Conservation (phyloP, 2,329 filamentous ascomycete genomes). For the Aspergillus phoenicis region DNA sequence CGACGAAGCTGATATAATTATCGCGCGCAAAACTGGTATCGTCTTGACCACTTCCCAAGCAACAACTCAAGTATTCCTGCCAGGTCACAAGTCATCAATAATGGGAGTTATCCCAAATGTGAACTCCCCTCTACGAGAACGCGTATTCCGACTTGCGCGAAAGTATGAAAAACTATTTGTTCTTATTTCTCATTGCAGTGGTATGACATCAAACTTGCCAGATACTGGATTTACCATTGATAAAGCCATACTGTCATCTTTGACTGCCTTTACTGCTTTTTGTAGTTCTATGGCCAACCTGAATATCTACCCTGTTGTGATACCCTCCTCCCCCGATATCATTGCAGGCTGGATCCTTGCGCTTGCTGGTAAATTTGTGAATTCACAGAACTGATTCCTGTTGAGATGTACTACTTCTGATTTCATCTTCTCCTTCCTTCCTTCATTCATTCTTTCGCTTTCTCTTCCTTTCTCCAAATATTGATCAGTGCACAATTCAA, state of each 20-base stretch:
- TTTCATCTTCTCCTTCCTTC: neutral
- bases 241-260: constrained; percentile 17
- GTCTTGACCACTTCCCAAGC: constrained; percentile 72
- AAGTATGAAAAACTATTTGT: constrained; percentile 71
- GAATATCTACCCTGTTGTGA: constrained; percentile 19
- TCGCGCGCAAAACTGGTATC: constrained; percentile 70
- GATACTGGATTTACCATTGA: constrained; percentile 20
- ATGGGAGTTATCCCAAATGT: constrained; percentile 21
- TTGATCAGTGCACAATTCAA: no score
- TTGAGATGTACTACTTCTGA: no score
- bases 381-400: neutral
- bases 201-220: constrained; percentile 21
- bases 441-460: no score
- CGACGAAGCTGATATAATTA: constrained; percentile 64
- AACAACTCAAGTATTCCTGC: constrained; percentile 70
- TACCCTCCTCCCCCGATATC: constrained; percentile 33
- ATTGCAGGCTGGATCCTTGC: constrained; percentile 60
- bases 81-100: constrained; percentile 53
- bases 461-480: no score
- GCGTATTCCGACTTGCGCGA: constrained; percentile 55
- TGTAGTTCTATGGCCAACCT: constrained; percentile 24
- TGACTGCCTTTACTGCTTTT: constrained; percentile 28
- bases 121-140: constrained; percentile 55
- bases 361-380: constrained; percentile 39
- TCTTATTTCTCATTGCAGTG: constrained; percentile 56